phyloP scores from a whole-genome alignment of 1,139 yeast species.

The Suzukiozyma palmioleophila region DNA sequence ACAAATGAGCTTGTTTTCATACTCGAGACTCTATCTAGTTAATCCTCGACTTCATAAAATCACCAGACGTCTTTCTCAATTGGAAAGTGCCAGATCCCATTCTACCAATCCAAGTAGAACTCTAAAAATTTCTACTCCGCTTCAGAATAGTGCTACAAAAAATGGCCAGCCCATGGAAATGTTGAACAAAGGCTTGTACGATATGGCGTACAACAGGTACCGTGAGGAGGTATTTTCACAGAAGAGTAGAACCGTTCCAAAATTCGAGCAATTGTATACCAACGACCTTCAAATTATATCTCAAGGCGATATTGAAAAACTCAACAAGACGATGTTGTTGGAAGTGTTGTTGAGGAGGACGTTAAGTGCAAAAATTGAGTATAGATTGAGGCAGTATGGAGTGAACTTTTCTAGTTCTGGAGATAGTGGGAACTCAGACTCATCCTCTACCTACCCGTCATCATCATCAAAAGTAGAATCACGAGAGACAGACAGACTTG shows the following conservation, averaged over 20 bases:
- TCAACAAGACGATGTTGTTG: slow-evolving; percentile 30
- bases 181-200: slow-evolving; percentile 10
- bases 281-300: slow-evolving; percentile 22
- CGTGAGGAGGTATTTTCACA: slow-evolving; percentile 25
- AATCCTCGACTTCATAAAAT: slow-evolving; percentile 18
- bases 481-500: not conserved
- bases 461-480: not conserved
- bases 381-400: slow-evolving; percentile 25
- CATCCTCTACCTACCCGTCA: slow-evolving; percentile 4
- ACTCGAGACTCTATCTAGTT: slow-evolving; percentile 15
- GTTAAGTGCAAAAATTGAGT: slow-evolving; percentile 40
- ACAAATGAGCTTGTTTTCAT: slow-evolving; percentile 23
- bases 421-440: slow-evolving; percentile 1
- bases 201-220: slow-evolving; percentile 23
- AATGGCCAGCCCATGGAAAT: slow-evolving; percentile 7
- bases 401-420: not conserved
- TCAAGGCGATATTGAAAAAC: slow-evolving; percentile 21
- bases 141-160: slow-evolving; percentile 13
- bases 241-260: slow-evolving; percentile 18
- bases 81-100: slow-evolving; percentile 7
- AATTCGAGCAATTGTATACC: slow-evolving; percentile 28
- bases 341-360: slow-evolving; percentile 40
- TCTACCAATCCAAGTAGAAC: slow-evolving; percentile 3
- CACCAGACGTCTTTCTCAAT: slow-evolving; percentile 8
- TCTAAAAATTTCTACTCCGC: slow-evolving; percentile 15